A percentile compares a stretch with the other conserved stretches of the same genome.
These are phyloP conservation scores for Cutaneotrichosporon daszewskae DNA, from an alignment of 1,284 basidiomycete genomes.

Conservation along the genomic window DNA sequence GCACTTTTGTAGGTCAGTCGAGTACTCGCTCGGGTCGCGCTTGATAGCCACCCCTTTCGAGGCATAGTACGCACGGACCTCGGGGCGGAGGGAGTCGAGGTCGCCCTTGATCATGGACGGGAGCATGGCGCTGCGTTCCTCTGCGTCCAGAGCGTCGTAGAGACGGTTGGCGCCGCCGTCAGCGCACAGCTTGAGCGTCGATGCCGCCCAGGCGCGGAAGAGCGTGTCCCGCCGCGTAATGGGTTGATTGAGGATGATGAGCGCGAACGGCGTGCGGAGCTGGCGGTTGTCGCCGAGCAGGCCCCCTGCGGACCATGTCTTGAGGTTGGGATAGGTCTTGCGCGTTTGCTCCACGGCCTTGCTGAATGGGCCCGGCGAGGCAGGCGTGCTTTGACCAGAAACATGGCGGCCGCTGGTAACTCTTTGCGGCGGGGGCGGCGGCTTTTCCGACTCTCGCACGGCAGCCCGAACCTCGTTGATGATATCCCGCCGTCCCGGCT, in stretches of 20 bases:
- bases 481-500: constrained; percentile 5
- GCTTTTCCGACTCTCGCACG: constrained; percentile 11
- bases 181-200: constrained; percentile 60
- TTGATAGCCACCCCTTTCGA: constrained; percentile 63
- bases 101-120: constrained; percentile 91
- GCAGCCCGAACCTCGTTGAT: constrained; percentile 13
- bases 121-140: constrained; percentile 49
- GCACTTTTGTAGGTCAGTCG: constrained; percentile 95
- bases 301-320: constrained; percentile 7
- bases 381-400: not conserved
- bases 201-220: constrained; percentile 62
- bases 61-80: constrained; percentile 67
- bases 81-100: constrained; percentile 74
- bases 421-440: constrained; percentile 9
- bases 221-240: constrained; percentile 61
- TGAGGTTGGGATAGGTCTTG: constrained; percentile 8
- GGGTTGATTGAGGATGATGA: constrained; percentile 85
- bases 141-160: constrained; percentile 56
- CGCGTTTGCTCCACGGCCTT: constrained; percentile 6
- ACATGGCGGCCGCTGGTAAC: no score
- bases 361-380: constrained; percentile 3
- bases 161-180: constrained; percentile 92
- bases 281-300: constrained; percentile 13
- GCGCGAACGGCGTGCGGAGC: constrained; percentile 47
- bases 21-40: constrained; percentile 66